Evolutionary conservation across 495 filamentous ascomycete species (phyloP).

Genomic region (Polyplosphaeria fusca): DNA sequence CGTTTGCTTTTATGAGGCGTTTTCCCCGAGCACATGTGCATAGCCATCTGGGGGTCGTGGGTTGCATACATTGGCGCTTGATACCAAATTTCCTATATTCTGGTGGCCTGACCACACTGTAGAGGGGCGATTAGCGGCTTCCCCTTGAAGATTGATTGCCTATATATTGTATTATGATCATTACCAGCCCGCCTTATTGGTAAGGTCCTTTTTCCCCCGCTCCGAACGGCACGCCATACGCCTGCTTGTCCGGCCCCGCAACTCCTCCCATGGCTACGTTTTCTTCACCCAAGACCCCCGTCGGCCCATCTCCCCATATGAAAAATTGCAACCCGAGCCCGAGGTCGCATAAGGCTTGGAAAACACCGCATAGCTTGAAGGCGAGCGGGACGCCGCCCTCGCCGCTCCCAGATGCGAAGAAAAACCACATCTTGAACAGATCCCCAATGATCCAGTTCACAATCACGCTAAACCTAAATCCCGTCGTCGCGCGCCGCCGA

Average conservation of each 20-base stretch:
- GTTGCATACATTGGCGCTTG: no score
- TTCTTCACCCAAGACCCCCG: not conserved
- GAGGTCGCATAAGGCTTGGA: slow-evolving; percentile 82
- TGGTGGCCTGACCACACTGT: no score
- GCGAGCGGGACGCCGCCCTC: slow-evolving; percentile 71
- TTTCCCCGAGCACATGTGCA: no score
- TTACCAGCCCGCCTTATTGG: no score
- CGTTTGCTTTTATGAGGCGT: no score
- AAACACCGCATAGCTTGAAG: slow-evolving; percentile 88
- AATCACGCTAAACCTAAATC: slow-evolving; percentile 83
- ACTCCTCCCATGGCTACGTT: not conserved
- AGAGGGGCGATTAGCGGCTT: no score
- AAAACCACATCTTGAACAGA: slow-evolving; percentile 93
- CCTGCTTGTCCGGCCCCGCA: not conserved
- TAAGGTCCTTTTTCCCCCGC: not conserved
- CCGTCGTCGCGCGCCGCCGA: slow-evolving; percentile 74
- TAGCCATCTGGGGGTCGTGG: no score
- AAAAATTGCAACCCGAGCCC: slow-evolving; percentile 83
- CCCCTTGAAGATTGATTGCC: no score
- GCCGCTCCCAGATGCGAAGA: slow-evolving; percentile 54
- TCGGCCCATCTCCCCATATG: slow-evolving; percentile 65
- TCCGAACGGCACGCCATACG: not conserved
- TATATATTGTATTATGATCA: no score
- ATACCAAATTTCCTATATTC: no score
- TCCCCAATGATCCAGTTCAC: slow-evolving; percentile 88